phyloP scores from a whole-genome alignment of 345 rosid genomes.

The Aquilaria yunnanensis region DNA sequence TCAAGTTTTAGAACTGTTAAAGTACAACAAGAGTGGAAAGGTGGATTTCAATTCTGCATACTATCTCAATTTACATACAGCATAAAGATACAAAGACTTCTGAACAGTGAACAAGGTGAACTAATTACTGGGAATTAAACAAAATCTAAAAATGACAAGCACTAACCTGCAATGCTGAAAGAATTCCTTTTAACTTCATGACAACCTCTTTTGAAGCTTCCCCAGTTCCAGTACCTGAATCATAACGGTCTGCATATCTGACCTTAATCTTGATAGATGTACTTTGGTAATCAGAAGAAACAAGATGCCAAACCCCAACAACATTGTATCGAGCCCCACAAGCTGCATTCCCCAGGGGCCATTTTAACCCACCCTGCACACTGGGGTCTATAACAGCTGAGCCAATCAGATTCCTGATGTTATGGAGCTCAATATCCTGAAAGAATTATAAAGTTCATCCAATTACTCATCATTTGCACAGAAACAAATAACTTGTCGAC shows the following conservation, averaged over 20 bases:
- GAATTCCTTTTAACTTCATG: conserved; percentile 45
- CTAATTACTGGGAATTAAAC: too few species aligned
- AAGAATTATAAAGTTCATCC: background rate
- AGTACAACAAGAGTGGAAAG: too few species aligned
- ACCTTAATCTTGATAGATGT: too few species aligned
- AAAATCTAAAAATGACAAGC: background rate
- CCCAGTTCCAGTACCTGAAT: conserved; percentile 35
- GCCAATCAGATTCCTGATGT: conserved; percentile 36
- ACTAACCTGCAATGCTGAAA: conserved; percentile 27
- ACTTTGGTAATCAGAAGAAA: too few species aligned
- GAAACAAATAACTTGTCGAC: too few species aligned
- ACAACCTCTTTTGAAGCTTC: conserved; percentile 28
- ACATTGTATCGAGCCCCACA: conserved; percentile 35
- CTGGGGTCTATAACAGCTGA: conserved; percentile 48
- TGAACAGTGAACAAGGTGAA: too few species aligned
- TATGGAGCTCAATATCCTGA: conserved; percentile 52
- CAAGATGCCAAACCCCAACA: conserved; percentile 42
- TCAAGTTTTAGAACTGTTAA: too few species aligned
- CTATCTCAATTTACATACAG: too few species aligned
- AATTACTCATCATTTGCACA: too few species aligned
- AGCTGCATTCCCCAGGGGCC: conserved; percentile 43
- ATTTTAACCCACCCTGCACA: conserved; percentile 64
- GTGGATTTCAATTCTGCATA: too few species aligned
- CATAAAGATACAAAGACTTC: too few species aligned
- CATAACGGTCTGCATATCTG: conserved; percentile 53